These are phyloP conservation scores for Streptanthus diversifolius DNA, from an alignment of 345 rosid species.

Conservation along the genomic window DNA sequence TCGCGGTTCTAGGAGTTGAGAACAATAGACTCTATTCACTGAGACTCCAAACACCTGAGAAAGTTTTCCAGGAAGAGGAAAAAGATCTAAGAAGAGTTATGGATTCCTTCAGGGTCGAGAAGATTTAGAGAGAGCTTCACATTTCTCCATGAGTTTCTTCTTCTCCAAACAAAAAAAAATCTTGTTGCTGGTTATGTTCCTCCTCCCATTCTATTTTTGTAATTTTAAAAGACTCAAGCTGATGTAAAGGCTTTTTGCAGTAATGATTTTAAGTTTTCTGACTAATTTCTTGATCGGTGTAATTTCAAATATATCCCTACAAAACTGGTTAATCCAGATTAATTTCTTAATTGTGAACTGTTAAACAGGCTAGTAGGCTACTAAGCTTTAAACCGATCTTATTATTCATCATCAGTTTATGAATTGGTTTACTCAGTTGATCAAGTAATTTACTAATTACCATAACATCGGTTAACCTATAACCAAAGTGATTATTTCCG, in stretches of 20 bases:
- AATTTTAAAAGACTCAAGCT: background rate
- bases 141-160: background rate
- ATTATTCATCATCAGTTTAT: background rate
- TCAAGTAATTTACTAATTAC: background rate
- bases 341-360: background rate
- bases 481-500: constrained; percentile 6
- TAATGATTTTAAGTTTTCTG: background rate
- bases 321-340: background rate
- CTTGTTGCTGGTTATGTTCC: background rate
- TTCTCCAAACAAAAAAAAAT: background rate
- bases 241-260: background rate
- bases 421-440: background rate
- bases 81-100: constrained; percentile 76
- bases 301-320: background rate
- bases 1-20: constrained; percentile 77
- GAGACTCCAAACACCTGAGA: constrained; percentile 90
- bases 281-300: background rate
- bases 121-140: constrained; percentile 32
- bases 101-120: constrained; percentile 87
- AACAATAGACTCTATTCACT: constrained; percentile 73
- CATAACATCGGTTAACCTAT: background rate
- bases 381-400: background rate
- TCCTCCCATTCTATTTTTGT: background rate
- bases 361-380: background rate
- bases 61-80: constrained; percentile 77